Percentiles rank a stretch among this genome's conserved stretches.
Evolutionary conservation across 306 rosid genomes (phyloP).

Genomic region (Fragaria nilgerrensis): DNA sequence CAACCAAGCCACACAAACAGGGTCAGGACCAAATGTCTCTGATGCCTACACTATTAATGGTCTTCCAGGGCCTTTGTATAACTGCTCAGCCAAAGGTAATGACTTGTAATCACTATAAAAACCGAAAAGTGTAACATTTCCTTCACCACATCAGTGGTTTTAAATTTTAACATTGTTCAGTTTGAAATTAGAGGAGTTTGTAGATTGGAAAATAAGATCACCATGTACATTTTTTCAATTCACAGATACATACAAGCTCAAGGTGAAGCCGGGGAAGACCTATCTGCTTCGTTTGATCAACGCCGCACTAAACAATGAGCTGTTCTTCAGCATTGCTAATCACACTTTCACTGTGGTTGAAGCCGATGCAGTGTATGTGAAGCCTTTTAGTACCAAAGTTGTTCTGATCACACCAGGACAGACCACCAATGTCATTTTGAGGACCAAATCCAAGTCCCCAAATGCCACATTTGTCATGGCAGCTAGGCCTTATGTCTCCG

Average conservation of each 20-base stretch:
- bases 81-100: slow-evolving; percentile 57
- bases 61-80: slow-evolving; percentile 62
- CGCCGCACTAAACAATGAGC: slow-evolving; percentile 65
- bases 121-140: background rate
- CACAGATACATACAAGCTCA: slow-evolving; percentile 56
- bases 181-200: background rate
- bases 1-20: slow-evolving; percentile 62
- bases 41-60: slow-evolving; percentile 75
- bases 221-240: slow-evolving; percentile 3
- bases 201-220: background rate
- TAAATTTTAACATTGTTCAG: background rate
- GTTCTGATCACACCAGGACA: slow-evolving; percentile 74
- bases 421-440: slow-evolving; percentile 57
- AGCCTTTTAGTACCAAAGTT: slow-evolving; percentile 50
- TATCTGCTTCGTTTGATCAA: slow-evolving; percentile 57
- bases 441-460: slow-evolving; percentile 46
- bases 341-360: slow-evolving; percentile 67
- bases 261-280: slow-evolving; percentile 59
- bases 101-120: background rate
- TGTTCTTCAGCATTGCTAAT: slow-evolving; percentile 73
- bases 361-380: slow-evolving; percentile 64
- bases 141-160: background rate
- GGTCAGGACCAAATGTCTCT: slow-evolving; percentile 62
- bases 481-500: slow-evolving; percentile 57
- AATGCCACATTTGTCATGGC: slow-evolving; percentile 54